These are phyloP conservation scores for Actinomortierella ambigua DNA, from an alignment of 371 early-diverging fungal species.

Conservation along the genomic window DNA sequence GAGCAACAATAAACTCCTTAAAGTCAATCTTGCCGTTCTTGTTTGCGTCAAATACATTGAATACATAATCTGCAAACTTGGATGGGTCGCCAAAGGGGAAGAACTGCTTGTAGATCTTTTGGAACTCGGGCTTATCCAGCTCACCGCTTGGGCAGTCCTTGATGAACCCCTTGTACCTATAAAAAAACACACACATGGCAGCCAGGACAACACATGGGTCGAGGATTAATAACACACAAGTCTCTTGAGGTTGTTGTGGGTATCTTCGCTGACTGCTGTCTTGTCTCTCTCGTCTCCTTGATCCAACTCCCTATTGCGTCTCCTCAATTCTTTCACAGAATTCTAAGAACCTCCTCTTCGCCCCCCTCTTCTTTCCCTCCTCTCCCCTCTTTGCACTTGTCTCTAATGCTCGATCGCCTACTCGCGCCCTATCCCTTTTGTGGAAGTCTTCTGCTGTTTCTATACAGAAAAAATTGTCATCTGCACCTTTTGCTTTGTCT, in stretches of 20 bases:
- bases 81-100: constrained; percentile 96
- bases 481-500: too few species aligned
- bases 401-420: neutral
- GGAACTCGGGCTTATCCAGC: constrained; percentile 86
- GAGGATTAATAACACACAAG: too few species aligned
- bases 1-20: constrained; percentile 89
- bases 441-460: too few species aligned
- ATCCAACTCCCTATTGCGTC: too few species aligned
- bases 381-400: neutral
- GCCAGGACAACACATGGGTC: too few species aligned
- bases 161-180: constrained; percentile 93
- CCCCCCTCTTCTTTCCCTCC: neutral
- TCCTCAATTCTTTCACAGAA: too few species aligned
- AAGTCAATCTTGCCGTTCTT: constrained; percentile 91
- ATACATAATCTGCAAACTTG: constrained; percentile 89
- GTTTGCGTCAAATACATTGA: constrained; percentile 88
- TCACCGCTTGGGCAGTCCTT: constrained; percentile 91
- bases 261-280: too few species aligned
- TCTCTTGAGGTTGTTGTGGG: too few species aligned
- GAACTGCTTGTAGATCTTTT: constrained; percentile 94
- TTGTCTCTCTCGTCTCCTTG: too few species aligned
- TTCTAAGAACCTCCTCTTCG: too few species aligned
- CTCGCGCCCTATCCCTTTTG: too few species aligned
- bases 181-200: neutral
- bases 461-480: too few species aligned